Base-by-base conservation (phyloP, 352 stramenopile species). In the Saprolegnia parasitica region DNA sequence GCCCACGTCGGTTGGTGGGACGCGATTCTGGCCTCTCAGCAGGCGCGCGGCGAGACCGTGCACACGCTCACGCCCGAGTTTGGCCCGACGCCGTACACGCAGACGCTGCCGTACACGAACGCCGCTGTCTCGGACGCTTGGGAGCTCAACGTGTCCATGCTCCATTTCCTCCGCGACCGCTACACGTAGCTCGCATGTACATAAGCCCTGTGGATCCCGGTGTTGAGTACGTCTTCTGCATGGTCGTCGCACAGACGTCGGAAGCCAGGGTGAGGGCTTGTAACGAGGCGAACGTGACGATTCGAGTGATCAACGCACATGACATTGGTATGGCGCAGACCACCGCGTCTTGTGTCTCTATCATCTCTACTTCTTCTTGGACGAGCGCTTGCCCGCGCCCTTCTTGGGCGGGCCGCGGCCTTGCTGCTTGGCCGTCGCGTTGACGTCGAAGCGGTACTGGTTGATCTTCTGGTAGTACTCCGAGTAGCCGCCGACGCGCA, bases 401-500 rank as follows among this genome's bases (percentile, higher is more conserved):
- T 95, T 95, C 84, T 93, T 95, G 9, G 86, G 86, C 60, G 84
- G 89, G 37, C 82, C 79, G 80, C 92, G 92, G 73, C 86, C 86
- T 78, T 86, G 81, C 72, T 86, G 86, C 78, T 95, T 95, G 82
- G 92, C 90, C 75, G 91, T 84, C 66, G 92, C 86, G 32, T 91
- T 72, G 54, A 87, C 89, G 70, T 77, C 83, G 35, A 95, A 62
- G 66, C 85, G 81, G 73, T 95, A 86, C 65, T 80, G 71, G 74
- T 91, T 87, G 68, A 90, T 71, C 67, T 93, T 90, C 72, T 88
- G 79, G 66, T 91, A 95, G 80, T 89, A 91, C 42, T 86, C 84
- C 78, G 92, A 86, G 74, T 95, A 83, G 56, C 84, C 80, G 72
- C 84, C 84, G 21, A 93, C 74, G 75, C 83, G 81, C 72, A 91